Evolutionary conservation across 2,329 filamentous ascomycete species (phyloP).

Genomic region (Fusarium sterilihyphosum): DNA sequence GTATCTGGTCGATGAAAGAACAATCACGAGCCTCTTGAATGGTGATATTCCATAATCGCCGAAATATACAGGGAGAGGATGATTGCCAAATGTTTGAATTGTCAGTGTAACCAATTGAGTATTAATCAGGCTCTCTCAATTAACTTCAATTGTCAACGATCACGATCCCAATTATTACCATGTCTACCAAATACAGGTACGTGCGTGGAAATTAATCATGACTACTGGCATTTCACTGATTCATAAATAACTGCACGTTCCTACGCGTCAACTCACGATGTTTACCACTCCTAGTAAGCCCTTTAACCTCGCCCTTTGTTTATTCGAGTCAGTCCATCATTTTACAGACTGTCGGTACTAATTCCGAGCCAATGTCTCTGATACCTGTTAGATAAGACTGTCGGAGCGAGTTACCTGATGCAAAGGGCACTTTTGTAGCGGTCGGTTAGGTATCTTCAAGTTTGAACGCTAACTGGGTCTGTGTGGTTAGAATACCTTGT

Average conservation of each 20-base stretch:
- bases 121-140: neutral
- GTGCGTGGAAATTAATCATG: conserved; percentile 16
- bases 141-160: neutral
- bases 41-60: too few species aligned
- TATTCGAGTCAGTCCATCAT: conserved; percentile 12
- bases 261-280: neutral
- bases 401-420: conserved; percentile 4
- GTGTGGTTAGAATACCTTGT: neutral
- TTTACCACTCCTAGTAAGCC: neutral
- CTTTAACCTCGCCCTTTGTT: conserved; percentile 1
- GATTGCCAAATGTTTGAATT: neutral
- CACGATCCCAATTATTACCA: conserved; percentile 21
- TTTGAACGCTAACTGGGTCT: conserved; percentile 7
- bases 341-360: neutral
- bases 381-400: conserved; percentile 9
- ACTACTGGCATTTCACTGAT: conserved; percentile 36
- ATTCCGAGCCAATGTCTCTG: neutral
- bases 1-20: too few species aligned
- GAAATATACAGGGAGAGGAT: neutral
- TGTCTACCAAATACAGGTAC: conserved; percentile 18
- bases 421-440: conserved; percentile 3
- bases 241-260: conserved; percentile 25
- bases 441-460: conserved; percentile 1
- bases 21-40: neutral
- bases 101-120: neutral